Conservation (phyloP, 768 basidiomycete genomes). For the Collybia sordida region DNA sequence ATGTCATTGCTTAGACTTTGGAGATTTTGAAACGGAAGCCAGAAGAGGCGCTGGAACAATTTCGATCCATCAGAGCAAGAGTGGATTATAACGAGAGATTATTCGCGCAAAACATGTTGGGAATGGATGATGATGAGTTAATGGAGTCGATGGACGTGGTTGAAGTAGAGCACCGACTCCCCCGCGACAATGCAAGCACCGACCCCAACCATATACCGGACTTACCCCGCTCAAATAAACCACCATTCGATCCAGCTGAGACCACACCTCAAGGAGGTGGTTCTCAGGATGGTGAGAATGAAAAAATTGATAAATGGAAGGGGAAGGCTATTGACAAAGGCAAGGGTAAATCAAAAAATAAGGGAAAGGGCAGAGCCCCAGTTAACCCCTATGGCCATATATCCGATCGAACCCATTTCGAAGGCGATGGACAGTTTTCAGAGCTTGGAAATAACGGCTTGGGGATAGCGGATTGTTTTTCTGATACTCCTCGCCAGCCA, state of each 20-base stretch:
- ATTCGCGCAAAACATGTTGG: too few relatives aligned
- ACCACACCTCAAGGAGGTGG: too few relatives aligned
- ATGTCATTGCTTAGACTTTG: too few relatives aligned
- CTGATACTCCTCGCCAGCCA: too few relatives aligned
- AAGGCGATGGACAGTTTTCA: not conserved
- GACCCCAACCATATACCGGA: not conserved
- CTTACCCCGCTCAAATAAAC: not conserved
- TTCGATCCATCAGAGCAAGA: too few relatives aligned
- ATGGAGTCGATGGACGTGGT: not conserved
- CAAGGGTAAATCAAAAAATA: not conserved
- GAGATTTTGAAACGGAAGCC: too few relatives aligned
- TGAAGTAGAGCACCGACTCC: not conserved
- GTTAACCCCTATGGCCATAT: not conserved
- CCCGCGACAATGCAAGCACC: not conserved
- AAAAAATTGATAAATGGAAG: not conserved
- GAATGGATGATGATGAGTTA: too few relatives aligned
- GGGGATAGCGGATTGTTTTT: too few relatives aligned
- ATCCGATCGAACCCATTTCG: not conserved
- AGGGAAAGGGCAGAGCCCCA: slow-evolving; percentile 3
- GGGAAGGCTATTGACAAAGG: not conserved
- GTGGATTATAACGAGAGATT: too few relatives aligned
- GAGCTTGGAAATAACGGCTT: not conserved
- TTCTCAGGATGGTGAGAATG: too few relatives aligned
- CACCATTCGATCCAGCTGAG: not conserved
- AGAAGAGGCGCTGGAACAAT: too few relatives aligned